These are phyloP conservation scores for Striga hermonthica DNA, from an alignment of 305 asterid species.

Conservation along the genomic window DNA sequence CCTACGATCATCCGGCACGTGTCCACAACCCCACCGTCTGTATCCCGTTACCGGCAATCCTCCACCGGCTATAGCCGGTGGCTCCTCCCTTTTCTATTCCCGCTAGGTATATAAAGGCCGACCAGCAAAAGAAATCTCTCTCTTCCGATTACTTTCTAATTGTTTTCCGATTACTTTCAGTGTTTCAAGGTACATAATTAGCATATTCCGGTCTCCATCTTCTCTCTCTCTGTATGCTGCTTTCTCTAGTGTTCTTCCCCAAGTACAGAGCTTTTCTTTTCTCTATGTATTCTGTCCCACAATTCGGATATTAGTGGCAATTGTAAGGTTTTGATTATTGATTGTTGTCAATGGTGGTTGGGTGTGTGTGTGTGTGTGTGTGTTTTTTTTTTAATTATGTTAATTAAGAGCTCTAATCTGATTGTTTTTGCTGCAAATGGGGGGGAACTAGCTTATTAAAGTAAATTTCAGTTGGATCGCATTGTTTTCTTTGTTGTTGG, in stretches of 20 bases:
- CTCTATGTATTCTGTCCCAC: background rate
- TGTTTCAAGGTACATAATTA: conserved; percentile 37
- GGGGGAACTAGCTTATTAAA: conserved; percentile 23
- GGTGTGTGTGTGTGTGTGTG: background rate
- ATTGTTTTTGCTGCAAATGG: conserved; percentile 18
- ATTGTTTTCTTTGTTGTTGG: conserved; percentile 22
- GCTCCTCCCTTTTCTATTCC: conserved; percentile 40
- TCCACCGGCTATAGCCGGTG: conserved; percentile 51
- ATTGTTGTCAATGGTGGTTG: conserved; percentile 1
- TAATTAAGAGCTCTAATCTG: conserved; percentile 29
- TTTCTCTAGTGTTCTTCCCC: conserved; percentile 12
- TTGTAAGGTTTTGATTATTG: conserved; percentile 37
- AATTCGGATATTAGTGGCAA: conserved; percentile 16
- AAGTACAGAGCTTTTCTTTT: conserved; percentile 22
- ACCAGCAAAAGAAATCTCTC: conserved; percentile 30
- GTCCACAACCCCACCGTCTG: conserved; percentile 36
- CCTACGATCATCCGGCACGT: conserved; percentile 38
- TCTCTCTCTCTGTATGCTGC: background rate
- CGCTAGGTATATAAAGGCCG: conserved; percentile 56
- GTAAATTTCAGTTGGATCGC: conserved; percentile 38
- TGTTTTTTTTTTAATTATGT: conserved; percentile 4
- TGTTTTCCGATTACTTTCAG: conserved; percentile 32
- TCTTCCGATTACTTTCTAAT: conserved; percentile 13
- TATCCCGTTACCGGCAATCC: conserved; percentile 36
- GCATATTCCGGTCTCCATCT: conserved; percentile 16